Evolutionary conservation across 208 protist genomes (phyloP).

Genomic region (Kentomonas sorsogonicus): DNA sequence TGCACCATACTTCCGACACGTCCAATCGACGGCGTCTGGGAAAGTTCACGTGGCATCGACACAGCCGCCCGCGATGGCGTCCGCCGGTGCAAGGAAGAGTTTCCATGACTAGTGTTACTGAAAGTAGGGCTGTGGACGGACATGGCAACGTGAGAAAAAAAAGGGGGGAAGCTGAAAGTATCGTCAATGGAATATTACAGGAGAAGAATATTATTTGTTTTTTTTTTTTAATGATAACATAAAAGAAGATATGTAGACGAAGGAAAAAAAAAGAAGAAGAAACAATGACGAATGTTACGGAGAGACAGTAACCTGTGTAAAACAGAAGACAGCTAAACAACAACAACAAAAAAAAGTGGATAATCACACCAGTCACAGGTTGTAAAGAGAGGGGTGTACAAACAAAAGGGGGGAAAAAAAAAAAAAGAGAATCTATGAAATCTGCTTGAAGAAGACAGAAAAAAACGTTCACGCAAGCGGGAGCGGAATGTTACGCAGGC

Average conservation of each 20-base stretch:
- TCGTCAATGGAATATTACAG: no score
- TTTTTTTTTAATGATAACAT: constrained; percentile 3
- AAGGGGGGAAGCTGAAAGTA: no score
- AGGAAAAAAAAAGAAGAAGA: constrained; percentile 11
- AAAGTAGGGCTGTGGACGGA: no score
- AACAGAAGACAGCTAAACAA: no score
- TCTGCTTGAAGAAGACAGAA: not conserved
- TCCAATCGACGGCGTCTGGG: constrained; percentile 62
- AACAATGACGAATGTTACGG: not conserved
- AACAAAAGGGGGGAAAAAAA: no score
- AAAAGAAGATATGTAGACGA: constrained; percentile 8
- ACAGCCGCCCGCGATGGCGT: constrained; percentile 12
- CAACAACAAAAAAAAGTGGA: not conserved
- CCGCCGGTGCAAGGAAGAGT: no score
- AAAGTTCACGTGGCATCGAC: constrained; percentile 69
- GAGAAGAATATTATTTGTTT: not conserved
- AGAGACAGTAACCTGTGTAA: no score
- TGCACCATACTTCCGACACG: constrained; percentile 50
- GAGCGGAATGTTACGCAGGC: no score
- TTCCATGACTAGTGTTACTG: no score
- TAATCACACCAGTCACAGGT: no score
- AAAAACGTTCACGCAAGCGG: not conserved
- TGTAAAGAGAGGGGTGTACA: no score
- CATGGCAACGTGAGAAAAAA: no score
- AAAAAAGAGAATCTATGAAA: not conserved